A percentile compares a stretch with the other conserved stretches of the same genome.
Conservation (phyloP, 768 basidiomycete genomes). For the Calocybe indica region DNA sequence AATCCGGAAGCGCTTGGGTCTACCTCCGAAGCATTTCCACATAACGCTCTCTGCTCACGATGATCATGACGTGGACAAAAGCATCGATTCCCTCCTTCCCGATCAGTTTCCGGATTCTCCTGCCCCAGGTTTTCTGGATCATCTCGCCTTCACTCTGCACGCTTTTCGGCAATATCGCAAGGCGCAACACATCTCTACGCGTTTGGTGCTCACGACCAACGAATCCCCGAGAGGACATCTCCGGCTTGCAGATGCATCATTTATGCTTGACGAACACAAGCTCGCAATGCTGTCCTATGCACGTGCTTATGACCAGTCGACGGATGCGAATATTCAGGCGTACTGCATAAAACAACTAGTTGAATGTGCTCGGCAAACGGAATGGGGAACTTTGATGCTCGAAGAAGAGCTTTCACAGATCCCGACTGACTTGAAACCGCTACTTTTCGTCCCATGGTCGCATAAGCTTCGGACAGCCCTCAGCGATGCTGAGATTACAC, state of each 20-base stretch:
- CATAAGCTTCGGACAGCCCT: conserved; percentile 24
- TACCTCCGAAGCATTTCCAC: conserved; percentile 50
- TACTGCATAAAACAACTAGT: conserved; percentile 43
- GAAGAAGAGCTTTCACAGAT: conserved; percentile 35
- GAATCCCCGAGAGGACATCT: conserved; percentile 41
- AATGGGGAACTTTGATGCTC: conserved; percentile 44
- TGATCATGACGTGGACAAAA: conserved; percentile 41
- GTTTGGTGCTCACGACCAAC: conserved; percentile 24
- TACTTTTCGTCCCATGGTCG: conserved; percentile 39
- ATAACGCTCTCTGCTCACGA: conserved; percentile 40
- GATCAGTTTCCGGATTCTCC: conserved; percentile 23
- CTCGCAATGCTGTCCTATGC: conserved; percentile 52
- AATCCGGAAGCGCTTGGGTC: conserved; percentile 40
- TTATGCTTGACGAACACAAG: conserved; percentile 28
- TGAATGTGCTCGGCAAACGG: conserved; percentile 39
- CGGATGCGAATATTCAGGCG: conserved; percentile 26
- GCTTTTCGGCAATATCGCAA: conserved; percentile 25
- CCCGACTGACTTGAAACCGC: conserved; percentile 20
- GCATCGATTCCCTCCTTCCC: conserved; percentile 37
- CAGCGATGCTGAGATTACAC: conserved; percentile 22
- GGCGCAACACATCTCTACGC: conserved; percentile 26
- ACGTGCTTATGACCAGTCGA: conserved; percentile 33
- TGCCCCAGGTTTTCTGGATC: conserved; percentile 33
- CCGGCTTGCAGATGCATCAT: conserved; percentile 41
- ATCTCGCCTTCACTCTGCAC: conserved; percentile 40